phyloP scores from a whole-genome alignment of 108 stramenopile genomes.

The Nitzschia inconspicua region DNA sequence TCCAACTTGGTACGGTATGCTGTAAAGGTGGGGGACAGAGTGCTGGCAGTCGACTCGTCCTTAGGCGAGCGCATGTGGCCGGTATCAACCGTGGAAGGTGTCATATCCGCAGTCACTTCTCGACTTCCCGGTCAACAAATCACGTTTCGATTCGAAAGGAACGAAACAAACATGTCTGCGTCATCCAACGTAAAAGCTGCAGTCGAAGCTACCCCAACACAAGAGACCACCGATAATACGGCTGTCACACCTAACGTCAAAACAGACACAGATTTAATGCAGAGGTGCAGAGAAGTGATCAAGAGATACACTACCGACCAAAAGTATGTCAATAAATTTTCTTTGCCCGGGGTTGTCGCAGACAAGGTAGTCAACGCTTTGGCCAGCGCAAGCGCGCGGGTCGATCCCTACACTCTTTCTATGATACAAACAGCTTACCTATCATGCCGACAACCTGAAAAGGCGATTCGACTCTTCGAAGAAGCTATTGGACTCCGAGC shows the following conservation, averaged over 20 bases:
- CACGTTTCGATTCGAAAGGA: slow-evolving; percentile 54
- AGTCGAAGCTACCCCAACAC: slow-evolving; percentile 13
- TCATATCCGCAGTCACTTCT: slow-evolving; percentile 75
- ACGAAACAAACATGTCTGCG: not conserved
- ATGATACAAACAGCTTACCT: slow-evolving; percentile 77
- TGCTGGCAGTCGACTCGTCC: slow-evolving; percentile 72
- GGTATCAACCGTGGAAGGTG: slow-evolving; percentile 75
- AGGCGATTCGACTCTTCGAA: slow-evolving; percentile 72
- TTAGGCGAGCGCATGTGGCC: slow-evolving; percentile 82
- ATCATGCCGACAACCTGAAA: slow-evolving; percentile 51
- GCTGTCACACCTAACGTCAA: slow-evolving; percentile 6
- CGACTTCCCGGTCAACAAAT: slow-evolving; percentile 77
- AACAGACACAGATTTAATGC: slow-evolving; percentile 33
- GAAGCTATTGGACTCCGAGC: slow-evolving; percentile 60
- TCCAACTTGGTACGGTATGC: slow-evolving; percentile 50
- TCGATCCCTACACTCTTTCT: slow-evolving; percentile 72
- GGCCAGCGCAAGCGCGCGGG: slow-evolving; percentile 54
- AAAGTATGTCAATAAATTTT: slow-evolving; percentile 48
- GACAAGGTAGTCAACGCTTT: slow-evolving; percentile 81
- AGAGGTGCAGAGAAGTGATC: slow-evolving; percentile 69
- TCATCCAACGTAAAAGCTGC: not conserved
- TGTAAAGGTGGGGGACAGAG: slow-evolving; percentile 67
- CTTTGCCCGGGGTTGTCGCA: slow-evolving; percentile 59
- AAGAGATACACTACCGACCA: slow-evolving; percentile 51
- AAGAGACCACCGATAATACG: slow-evolving; percentile 4